phyloP scores from a whole-genome alignment of 495 filamentous ascomycete genomes.

The Amphirosellinia nigrospora region DNA sequence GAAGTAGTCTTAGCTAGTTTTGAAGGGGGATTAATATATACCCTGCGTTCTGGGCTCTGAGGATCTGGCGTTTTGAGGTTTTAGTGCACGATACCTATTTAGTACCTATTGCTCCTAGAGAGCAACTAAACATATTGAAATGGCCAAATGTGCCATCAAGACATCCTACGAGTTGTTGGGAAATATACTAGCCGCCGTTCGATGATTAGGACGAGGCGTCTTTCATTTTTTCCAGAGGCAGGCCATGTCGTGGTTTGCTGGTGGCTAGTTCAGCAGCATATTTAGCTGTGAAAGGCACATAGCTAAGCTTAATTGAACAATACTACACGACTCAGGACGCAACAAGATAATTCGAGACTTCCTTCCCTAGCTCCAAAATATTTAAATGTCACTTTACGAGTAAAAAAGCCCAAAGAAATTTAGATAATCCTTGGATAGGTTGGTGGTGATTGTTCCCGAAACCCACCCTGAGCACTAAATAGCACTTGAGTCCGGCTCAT shows the following conservation, averaged over 20 bases:
- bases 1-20: constrained; percentile 5
- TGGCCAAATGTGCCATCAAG: background rate
- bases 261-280: background rate
- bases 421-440: no score
- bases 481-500: background rate
- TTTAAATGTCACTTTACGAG: background rate
- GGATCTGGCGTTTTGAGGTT: constrained; percentile 27
- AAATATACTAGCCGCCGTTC: background rate
- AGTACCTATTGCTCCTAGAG: constrained; percentile 15
- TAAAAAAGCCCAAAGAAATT: background rate
- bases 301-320: constrained; percentile 8
- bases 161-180: background rate
- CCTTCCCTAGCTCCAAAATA: background rate
- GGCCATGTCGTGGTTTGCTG: background rate
- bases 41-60: constrained; percentile 24
- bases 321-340: background rate
- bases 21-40: constrained; percentile 18
- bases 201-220: background rate
- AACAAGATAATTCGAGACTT: background rate
- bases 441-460: no score
- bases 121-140: background rate
- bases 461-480: constrained; percentile 2
- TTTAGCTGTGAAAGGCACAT: background rate
- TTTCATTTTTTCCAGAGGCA: background rate
- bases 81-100: constrained; percentile 36